A percentile compares a stretch with the other conserved stretches of the same genome.
These are phyloP conservation scores for Fusarium humuli DNA, from an alignment of 2,329 filamentous ascomycete genomes.

Conservation along the genomic window DNA sequence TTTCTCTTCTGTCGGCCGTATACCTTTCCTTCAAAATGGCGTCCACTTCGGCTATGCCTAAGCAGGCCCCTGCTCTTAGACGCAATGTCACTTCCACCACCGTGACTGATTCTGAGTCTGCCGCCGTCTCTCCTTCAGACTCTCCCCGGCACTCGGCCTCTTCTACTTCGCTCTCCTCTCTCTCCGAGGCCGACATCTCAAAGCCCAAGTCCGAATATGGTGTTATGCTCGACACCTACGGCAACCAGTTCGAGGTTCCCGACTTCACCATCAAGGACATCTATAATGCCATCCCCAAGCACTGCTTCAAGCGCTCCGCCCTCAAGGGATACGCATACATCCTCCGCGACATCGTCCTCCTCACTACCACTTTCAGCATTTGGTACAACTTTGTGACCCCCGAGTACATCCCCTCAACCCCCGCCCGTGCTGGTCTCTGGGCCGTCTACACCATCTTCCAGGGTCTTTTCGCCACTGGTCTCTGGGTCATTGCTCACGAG, in stretches of 20 bases:
- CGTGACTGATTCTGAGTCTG: conserved; percentile 64
- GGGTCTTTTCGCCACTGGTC: conserved; percentile 90
- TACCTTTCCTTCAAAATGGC: conserved; percentile 56
- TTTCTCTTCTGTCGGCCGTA: conserved; percentile 42
- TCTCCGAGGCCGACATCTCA: conserved; percentile 72
- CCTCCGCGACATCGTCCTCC: conserved; percentile 78
- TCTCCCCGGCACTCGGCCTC: conserved; percentile 76
- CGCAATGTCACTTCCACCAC: conserved; percentile 62
- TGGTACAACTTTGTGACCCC: conserved; percentile 93
- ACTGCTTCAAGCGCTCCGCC: conserved; percentile 93
- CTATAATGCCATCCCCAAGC: conserved; percentile 94
- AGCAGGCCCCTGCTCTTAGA: conserved; percentile 59
- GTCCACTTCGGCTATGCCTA: conserved; percentile 57
- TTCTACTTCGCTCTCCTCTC: conserved; percentile 90
- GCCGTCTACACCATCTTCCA: conserved; percentile 80
- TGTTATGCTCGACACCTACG: conserved; percentile 88
- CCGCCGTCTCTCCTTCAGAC: conserved; percentile 68
- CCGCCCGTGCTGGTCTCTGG: conserved; percentile 74
- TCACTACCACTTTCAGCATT: conserved; percentile 83
- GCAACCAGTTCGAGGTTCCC: conserved; percentile 92
- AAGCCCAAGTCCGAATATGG: conserved; percentile 59
- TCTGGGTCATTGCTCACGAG: conserved; percentile 98
- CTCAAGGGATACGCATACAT: conserved; percentile 83
- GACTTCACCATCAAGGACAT: conserved; percentile 99
- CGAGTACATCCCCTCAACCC: conserved; percentile 78